phyloP scores from a whole-genome alignment of 1,284 basidiomycete genomes.

The Pyrrhoderma noxium region DNA sequence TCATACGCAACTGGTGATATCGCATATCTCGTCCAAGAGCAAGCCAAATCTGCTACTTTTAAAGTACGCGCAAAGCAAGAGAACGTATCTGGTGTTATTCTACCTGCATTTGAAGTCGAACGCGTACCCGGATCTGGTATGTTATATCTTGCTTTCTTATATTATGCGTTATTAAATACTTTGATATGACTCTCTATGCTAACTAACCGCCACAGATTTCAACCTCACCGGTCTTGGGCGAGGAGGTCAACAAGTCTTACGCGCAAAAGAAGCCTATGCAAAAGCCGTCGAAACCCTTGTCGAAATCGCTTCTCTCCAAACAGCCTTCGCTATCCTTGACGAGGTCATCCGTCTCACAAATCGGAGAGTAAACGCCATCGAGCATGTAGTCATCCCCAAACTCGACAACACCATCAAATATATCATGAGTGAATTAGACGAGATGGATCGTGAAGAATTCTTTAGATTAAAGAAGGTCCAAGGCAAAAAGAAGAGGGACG shows the following conservation, averaged over 20 bases:
- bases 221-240: constrained; percentile 96
- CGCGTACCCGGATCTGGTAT: constrained; percentile 74
- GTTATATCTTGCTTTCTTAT: constrained; percentile 22
- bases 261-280: constrained; percentile 91
- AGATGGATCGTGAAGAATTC: constrained; percentile 98
- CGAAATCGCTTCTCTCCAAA: constrained; percentile 94
- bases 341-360: constrained; percentile 99
- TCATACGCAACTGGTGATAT: constrained; percentile 98
- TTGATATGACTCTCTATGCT: background rate
- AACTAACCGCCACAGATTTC: constrained; percentile 60
- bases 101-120: constrained; percentile 92
- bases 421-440: constrained; percentile 91
- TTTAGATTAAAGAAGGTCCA: constrained; percentile 96
- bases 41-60: constrained; percentile 88
- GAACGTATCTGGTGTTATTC: constrained; percentile 96
- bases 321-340: constrained; percentile 97
- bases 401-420: constrained; percentile 98
- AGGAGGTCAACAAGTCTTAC: constrained; percentile 94
- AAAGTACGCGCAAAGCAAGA: constrained; percentile 94
- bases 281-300: constrained; percentile 97
- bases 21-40: constrained; percentile 89
- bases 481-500: constrained; percentile 91
- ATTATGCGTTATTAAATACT: background rate
- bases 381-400: constrained; percentile 94
- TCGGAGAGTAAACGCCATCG: constrained; percentile 97